Evolutionary conservation across 257 asterid genomes (phyloP).

Genomic region (Solanum arcanum): DNA sequence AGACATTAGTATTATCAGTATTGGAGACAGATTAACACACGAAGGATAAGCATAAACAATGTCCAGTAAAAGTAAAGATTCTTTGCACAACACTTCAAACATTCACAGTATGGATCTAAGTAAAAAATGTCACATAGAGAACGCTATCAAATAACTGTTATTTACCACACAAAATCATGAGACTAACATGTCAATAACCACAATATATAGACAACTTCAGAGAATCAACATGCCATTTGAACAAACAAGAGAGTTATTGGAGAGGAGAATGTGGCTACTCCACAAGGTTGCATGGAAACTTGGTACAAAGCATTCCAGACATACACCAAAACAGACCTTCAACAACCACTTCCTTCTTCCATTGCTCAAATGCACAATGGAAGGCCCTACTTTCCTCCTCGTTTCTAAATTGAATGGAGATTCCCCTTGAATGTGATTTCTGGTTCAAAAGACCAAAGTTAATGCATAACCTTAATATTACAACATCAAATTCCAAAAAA

Average conservation of each 20-base stretch:
- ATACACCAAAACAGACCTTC: slow-evolving; percentile 52
- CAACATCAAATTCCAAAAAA: slow-evolving; percentile 4
- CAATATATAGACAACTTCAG: background rate
- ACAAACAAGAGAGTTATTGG: background rate
- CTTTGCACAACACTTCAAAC: background rate
- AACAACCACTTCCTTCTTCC: slow-evolving; percentile 67
- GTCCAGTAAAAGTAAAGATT: background rate
- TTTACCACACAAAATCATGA: background rate
- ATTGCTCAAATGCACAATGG: slow-evolving; percentile 89
- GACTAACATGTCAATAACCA: background rate
- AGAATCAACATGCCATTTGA: background rate
- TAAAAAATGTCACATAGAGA: background rate
- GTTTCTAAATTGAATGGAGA: slow-evolving; percentile 73
- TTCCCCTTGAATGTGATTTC: slow-evolving; percentile 82
- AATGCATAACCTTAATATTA: slow-evolving; percentile 11
- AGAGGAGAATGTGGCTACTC: background rate
- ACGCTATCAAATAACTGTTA: background rate
- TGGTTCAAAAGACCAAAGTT: slow-evolving; percentile 46
- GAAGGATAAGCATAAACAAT: background rate
- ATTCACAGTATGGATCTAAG: background rate
- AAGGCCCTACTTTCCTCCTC: slow-evolving; percentile 92
- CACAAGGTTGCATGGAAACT: background rate
- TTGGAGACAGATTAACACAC: background rate
- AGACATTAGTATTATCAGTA: background rate
- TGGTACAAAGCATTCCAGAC: background rate